Evolutionary conservation across 2,329 filamentous ascomycete genomes (phyloP).

Genomic region (Aspergillus pseudotamarii): DNA sequence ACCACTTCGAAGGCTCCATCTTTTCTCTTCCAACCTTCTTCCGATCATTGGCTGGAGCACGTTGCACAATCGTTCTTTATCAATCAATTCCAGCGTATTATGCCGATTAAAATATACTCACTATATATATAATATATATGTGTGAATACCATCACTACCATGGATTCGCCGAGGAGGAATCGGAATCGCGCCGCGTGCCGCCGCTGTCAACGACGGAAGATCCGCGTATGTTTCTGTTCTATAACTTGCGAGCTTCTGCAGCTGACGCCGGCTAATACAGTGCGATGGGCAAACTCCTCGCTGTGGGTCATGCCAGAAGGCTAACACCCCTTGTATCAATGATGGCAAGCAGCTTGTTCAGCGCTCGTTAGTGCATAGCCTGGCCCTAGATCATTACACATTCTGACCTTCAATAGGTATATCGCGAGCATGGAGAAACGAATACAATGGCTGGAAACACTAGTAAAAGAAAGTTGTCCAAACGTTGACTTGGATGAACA

Average conservation of each 20-base stretch:
- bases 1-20: background rate
- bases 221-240: conserved; percentile 41
- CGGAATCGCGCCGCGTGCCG: conserved; percentile 38
- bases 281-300: conserved; percentile 50
- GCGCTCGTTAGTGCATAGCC: conserved; percentile 39
- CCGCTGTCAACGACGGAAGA: conserved; percentile 54
- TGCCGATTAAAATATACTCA: background rate
- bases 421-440: conserved; percentile 45
- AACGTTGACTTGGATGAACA: conserved; percentile 44
- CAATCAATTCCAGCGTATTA: background rate
- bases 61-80: background rate
- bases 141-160: conserved; percentile 2
- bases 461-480: conserved; percentile 47
- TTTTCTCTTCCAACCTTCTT: background rate
- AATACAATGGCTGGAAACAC: conserved; percentile 52
- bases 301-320: conserved; percentile 50
- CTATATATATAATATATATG: background rate
- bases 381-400: no score
- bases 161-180: conserved; percentile 32
- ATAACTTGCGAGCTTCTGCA: background rate
- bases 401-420: conserved; percentile 25
- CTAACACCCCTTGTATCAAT: conserved; percentile 46
- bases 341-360: conserved; percentile 51
- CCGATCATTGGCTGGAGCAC: background rate
- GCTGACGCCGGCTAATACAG: conserved; percentile 27